Conservation (phyloP, 768 basidiomycete species). For the Albatrellus ellisii region DNA sequence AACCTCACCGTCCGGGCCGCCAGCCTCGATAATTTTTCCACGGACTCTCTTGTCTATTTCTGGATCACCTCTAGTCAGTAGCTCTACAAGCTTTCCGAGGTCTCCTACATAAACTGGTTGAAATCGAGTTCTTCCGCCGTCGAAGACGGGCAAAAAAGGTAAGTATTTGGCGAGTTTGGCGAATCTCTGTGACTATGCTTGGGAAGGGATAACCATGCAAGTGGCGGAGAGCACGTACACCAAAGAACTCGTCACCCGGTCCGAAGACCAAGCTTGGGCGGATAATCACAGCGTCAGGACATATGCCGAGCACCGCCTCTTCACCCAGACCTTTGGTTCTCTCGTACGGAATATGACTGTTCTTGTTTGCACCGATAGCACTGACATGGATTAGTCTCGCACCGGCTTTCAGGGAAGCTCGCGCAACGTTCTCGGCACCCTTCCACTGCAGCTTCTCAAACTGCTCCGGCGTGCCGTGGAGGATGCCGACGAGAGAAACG, state of each 20-base stretch:
- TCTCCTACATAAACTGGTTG: constrained; percentile 69
- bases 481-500: constrained; percentile 57
- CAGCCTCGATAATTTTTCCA: constrained; percentile 34
- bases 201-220: neutral
- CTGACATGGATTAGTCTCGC: constrained; percentile 56
- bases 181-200: constrained; percentile 34
- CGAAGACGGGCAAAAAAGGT: constrained; percentile 69
- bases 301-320: constrained; percentile 30
- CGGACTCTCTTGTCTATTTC: constrained; percentile 22
- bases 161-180: constrained; percentile 43
- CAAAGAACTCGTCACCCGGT: constrained; percentile 65
- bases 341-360: constrained; percentile 43
- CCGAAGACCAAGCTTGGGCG: constrained; percentile 68
- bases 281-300: constrained; percentile 44
- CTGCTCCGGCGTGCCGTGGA: constrained; percentile 40
- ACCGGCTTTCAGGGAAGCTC: constrained; percentile 33
- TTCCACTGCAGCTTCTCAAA: constrained; percentile 52
- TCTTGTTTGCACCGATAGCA: constrained; percentile 58
- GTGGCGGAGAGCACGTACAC: constrained; percentile 26
- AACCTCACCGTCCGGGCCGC: constrained; percentile 39
- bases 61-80: constrained; percentile 34
- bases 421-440: constrained; percentile 56
- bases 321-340: constrained; percentile 57
- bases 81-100: constrained; percentile 46
- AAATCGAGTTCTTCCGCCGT: constrained; percentile 50